Percentiles rank a stretch among this genome's conserved stretches.
These are phyloP conservation scores for Wickerhamia fluorescens DNA, from an alignment of 805 yeast genomes.

Conservation along the genomic window DNA sequence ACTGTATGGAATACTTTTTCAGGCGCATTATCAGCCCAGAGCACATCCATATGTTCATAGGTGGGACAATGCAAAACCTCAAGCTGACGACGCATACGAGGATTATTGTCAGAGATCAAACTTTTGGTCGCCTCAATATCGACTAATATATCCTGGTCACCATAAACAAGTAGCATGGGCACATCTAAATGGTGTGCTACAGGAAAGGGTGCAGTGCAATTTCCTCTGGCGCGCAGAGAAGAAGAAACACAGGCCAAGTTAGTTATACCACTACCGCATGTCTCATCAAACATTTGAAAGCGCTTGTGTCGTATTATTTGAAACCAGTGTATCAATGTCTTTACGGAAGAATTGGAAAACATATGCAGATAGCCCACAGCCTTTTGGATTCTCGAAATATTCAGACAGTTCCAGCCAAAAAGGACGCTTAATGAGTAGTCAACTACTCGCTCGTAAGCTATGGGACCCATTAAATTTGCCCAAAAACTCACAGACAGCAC, in stretches of 20 bases:
- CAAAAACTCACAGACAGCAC: constrained; percentile 24
- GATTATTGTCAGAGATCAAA: constrained; percentile 18
- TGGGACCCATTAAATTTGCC: constrained; percentile 16
- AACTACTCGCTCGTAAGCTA: constrained; percentile 16
- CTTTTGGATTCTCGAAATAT: constrained; percentile 17
- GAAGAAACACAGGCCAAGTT: too few relatives aligned
- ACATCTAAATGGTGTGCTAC: constrained; percentile 21
- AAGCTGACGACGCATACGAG: constrained; percentile 14
- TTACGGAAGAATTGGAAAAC: constrained; percentile 23
- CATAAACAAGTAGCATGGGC: constrained; percentile 22
- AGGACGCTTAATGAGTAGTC: constrained; percentile 16
- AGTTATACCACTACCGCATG: constrained; percentile 16
- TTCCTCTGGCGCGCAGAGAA: constrained; percentile 4
- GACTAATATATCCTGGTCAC: constrained; percentile 22
- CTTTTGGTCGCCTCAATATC: constrained; percentile 18
- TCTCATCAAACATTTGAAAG: constrained; percentile 28
- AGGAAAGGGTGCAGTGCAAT: constrained; percentile 22
- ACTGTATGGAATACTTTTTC: constrained; percentile 18
- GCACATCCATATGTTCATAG: constrained; percentile 28
- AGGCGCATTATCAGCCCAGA: constrained; percentile 22
- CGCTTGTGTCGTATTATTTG: constrained; percentile 22
- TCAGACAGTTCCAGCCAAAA: constrained; percentile 22
- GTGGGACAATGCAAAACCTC: constrained; percentile 14
- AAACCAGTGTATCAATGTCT: constrained; percentile 25
- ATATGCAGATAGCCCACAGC: constrained; percentile 23